Base-by-base conservation (phyloP, 2,329 filamentous ascomycete species). In the Fusarium praegraminearum region DNA sequence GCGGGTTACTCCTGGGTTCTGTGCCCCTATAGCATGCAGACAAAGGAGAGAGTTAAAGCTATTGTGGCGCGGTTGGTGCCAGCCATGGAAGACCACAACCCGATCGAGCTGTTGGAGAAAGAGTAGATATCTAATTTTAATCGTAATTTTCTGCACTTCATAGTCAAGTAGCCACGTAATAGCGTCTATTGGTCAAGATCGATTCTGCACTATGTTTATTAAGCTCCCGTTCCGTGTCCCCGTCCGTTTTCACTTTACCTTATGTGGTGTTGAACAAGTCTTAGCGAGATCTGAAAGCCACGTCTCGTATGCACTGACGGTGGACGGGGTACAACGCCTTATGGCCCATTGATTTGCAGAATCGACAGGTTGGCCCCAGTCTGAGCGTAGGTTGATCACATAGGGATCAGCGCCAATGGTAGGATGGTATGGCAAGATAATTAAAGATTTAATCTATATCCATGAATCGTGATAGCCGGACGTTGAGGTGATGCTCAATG, bases 61-160 rank as follows among this genome's bases (percentile, higher is more conserved):
- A 20, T 65, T 11, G 51, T 63, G 7, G 40, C 58, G 18, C 50
- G 62, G 6, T 16, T 63, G 28, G 58, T 63, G 18, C 45, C 58
- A 16, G 62, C 62, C 20, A 63, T 65, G 50, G 58, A 57, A 26
- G 62, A 63, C 15, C 62, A 65, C 13, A 63, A 47, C 4, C 38
- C 58, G 2, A 40, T 63, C 3, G 58, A 51, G 15, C 20, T 65
- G 6, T 28, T 38, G 22, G 41, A 65, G 18, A 18, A 16, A 18
- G 50, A 56, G 13, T 55, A 40, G 20, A 40, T 26, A 26, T 40
- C 11, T 51, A 28, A 51, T 40, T 20, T 20, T 28, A 18, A 40
- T 51, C n/a, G 6, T 40, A 51, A 51, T 38, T 16, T 6, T 22
- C 15, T 20, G 16, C 9, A 32, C 26, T 7, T 46, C 7, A 18